Evolutionary conservation across 2,329 filamentous ascomycete species (phyloP).

Genomic region (Colletotrichum chrysophilum): DNA sequence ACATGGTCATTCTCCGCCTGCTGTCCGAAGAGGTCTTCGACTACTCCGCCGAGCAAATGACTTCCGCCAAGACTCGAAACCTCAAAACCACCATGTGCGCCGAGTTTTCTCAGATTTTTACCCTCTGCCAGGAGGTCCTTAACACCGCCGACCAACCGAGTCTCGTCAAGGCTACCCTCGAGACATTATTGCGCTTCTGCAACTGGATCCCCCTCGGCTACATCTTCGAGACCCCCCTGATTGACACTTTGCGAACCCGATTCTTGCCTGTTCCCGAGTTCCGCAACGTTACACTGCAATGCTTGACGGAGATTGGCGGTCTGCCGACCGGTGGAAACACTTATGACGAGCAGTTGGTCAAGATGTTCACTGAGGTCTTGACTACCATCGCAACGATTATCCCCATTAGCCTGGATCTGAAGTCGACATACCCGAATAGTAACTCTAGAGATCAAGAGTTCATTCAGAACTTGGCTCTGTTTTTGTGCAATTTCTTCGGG

Average conservation of each 20-base stretch:
- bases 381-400: slow-evolving; percentile 94
- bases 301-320: slow-evolving; percentile 94
- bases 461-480: slow-evolving; percentile 93
- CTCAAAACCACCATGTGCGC: slow-evolving; percentile 98
- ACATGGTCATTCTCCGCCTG: slow-evolving; percentile 96
- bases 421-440: slow-evolving; percentile 87
- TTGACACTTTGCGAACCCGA: slow-evolving; percentile 89
- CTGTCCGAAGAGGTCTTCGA: slow-evolving; percentile 99
- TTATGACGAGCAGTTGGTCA: slow-evolving; percentile 94
- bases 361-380: slow-evolving; percentile 98
- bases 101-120: slow-evolving; percentile 98
- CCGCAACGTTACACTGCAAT: slow-evolving; percentile 95
- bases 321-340: slow-evolving; percentile 81
- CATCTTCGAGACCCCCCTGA: slow-evolving; percentile 97
- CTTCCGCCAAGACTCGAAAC: slow-evolving; percentile 94
- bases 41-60: slow-evolving; percentile 99
- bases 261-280: slow-evolving; percentile 95
- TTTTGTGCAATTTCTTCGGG: slow-evolving; percentile 96
- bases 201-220: slow-evolving; percentile 99
- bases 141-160: slow-evolving; percentile 87
- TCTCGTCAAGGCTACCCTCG: slow-evolving; percentile 93
- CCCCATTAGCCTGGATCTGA: slow-evolving; percentile 86
- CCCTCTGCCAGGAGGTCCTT: slow-evolving; percentile 94
- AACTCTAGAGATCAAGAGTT: slow-evolving; percentile 97
- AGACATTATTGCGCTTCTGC: slow-evolving; percentile 93